Conservation (phyloP, 192 early-diverging fungal species). For the Podila epicladia region DNA sequence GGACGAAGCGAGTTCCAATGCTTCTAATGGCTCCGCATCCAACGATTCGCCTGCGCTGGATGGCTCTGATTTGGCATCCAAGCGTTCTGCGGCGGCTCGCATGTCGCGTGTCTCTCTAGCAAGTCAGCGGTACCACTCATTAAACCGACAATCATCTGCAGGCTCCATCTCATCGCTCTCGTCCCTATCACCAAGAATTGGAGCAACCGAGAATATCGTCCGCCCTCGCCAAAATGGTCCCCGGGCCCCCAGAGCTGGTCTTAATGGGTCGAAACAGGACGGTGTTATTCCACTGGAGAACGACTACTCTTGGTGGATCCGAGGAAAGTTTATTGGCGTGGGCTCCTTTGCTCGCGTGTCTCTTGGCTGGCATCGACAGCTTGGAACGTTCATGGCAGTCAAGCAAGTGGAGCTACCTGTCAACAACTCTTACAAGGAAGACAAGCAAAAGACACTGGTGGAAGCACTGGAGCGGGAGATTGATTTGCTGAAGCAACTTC, state of each 20-base stretch:
- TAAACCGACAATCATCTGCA: conserved; percentile 26
- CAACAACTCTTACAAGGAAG: conserved; percentile 73
- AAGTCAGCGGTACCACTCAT: conserved; percentile 37
- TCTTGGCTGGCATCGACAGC: conserved; percentile 87
- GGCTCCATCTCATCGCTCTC: conserved; percentile 33
- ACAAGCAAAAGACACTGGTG: conserved; percentile 79
- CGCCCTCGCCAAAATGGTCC: conserved; percentile 12
- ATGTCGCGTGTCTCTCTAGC: conserved; percentile 44
- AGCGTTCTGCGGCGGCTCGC: conserved; percentile 24
- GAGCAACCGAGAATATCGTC: conserved; percentile 13
- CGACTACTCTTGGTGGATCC: conserved; percentile 74
- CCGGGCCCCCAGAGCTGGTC: conserved; percentile 4
- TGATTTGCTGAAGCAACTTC: conserved; percentile 86
- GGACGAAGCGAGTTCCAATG: not conserved
- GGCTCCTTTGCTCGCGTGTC: conserved; percentile 98
- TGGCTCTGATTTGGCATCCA: conserved; percentile 8
- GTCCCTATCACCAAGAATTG: conserved; percentile 2
- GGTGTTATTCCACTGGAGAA: conserved; percentile 33
- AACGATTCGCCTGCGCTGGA: not conserved
- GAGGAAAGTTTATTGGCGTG: conserved; percentile 90
- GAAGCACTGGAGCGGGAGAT: conserved; percentile 93
- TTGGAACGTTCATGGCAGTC: conserved; percentile 94
- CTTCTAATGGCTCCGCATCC: not conserved
- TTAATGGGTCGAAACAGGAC: conserved; percentile 4
- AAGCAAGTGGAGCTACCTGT: conserved; percentile 92